Evolutionary conservation across 768 basidiomycete species (phyloP).

Genomic region (Kwoniella sp.): DNA sequence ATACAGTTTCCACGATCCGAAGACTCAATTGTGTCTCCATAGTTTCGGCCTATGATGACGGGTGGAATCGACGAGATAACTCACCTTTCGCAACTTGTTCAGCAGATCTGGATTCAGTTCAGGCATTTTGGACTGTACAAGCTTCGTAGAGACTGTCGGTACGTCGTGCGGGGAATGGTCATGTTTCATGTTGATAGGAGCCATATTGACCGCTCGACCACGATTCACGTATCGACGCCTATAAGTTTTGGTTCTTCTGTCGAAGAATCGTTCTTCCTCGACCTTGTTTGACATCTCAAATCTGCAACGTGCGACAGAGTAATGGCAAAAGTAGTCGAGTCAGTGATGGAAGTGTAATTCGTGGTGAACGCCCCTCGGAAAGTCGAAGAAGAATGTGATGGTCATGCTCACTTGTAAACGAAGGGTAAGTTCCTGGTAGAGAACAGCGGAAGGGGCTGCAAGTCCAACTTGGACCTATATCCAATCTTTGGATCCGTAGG

Average conservation of each 20-base stretch:
- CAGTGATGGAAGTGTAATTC: too few relatives aligned
- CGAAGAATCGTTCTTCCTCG: constrained; percentile 31
- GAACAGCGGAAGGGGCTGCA: constrained; percentile 88
- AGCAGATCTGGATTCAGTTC: constrained; percentile 63
- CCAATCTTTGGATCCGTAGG: constrained; percentile 22
- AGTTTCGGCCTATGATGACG: too few relatives aligned
- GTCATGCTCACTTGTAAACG: constrained; percentile 51
- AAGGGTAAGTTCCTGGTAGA: constrained; percentile 65
- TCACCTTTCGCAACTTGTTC: constrained; percentile 37
- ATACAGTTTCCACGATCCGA: too few relatives aligned
- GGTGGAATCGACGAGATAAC: not conserved
- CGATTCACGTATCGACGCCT: constrained; percentile 37
- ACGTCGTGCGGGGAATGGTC: constrained; percentile 25
- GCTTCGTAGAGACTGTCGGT: constrained; percentile 57
- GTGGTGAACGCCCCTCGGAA: too few relatives aligned
- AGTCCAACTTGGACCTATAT: constrained; percentile 61
- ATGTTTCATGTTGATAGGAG: constrained; percentile 27
- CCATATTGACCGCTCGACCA: constrained; percentile 20
- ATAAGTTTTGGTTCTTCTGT: constrained; percentile 31
- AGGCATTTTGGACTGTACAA: constrained; percentile 67
- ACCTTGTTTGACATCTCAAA: constrained; percentile 26
- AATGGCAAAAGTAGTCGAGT: too few relatives aligned
- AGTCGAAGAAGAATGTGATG: too few relatives aligned
- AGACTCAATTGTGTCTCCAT: too few relatives aligned
- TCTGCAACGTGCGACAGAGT: too few relatives aligned